Evolutionary conservation across 495 filamentous ascomycete species (phyloP).

Genomic region (Neurospora terricola): DNA sequence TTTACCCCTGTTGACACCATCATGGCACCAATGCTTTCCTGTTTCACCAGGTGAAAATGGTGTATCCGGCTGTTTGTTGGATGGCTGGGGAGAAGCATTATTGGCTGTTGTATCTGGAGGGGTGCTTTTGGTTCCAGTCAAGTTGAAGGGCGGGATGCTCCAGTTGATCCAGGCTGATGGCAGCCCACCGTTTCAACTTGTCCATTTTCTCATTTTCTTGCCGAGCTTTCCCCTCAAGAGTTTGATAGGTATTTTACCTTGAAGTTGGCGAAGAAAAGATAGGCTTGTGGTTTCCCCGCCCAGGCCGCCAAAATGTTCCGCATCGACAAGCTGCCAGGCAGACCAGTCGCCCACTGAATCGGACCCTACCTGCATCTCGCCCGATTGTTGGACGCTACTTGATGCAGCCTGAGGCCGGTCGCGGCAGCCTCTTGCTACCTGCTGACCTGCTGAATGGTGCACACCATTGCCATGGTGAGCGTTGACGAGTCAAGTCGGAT

Average conservation of each 20-base stretch:
- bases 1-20: constrained; percentile 9
- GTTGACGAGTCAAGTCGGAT: not conserved
- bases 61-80: constrained; percentile 17
- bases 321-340: not conserved
- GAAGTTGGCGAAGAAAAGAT: not conserved
- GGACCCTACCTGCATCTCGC: not conserved
- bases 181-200: not conserved
- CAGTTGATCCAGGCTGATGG: not conserved
- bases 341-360: not conserved
- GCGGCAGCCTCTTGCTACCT: not conserved
- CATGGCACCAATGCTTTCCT: not conserved
- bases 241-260: not conserved
- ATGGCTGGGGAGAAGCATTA: constrained; percentile 34
- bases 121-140: constrained; percentile 3
- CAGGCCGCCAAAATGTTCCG: not conserved
- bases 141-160: constrained; percentile 10
- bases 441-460: not conserved
- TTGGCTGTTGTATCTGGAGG: constrained; percentile 22
- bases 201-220: not conserved
- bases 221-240: not conserved
- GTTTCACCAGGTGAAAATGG: constrained; percentile 3
- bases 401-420: not conserved
- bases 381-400: not conserved
- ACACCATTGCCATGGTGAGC: not conserved
- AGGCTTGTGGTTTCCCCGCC: not conserved